Conservation (phyloP, 1,139 yeast species). For the Candida gigantensis region DNA sequence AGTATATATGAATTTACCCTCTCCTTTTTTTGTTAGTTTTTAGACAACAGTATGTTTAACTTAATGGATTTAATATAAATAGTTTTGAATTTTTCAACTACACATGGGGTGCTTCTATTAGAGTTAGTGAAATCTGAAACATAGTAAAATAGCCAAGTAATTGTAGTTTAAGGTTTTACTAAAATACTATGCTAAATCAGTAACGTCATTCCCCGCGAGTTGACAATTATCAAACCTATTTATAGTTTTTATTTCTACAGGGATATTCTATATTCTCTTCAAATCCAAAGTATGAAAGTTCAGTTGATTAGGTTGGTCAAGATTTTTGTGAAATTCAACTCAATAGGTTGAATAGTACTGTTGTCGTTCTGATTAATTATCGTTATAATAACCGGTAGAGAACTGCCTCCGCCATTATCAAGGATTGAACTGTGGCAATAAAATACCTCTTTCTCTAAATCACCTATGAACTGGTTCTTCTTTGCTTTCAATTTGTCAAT, state of each 20-base stretch:
- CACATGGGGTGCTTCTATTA: no score
- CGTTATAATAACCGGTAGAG: conserved; percentile 29
- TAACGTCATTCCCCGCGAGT: background rate
- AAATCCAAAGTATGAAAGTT: no score
- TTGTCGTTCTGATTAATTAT: conserved; percentile 21
- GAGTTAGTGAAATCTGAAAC: no score
- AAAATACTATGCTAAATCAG: background rate
- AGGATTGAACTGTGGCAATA: conserved; percentile 24
- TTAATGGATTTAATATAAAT: no score
- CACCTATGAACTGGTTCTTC: conserved; percentile 12
- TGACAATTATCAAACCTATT: background rate
- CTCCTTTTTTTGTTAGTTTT: no score
- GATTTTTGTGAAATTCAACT: conserved; percentile 11
- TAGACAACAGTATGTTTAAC: no score
- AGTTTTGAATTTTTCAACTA: no score
- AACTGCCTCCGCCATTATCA: conserved; percentile 9
- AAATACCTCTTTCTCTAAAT: conserved; percentile 17
- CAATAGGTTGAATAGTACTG: conserved; percentile 7
- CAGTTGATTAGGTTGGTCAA: background rate
- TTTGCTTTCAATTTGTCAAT: conserved; percentile 11
- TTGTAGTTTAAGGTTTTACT: background rate
- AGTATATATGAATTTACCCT: background rate
- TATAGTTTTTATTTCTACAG: background rate
- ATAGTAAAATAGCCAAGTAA: no score
- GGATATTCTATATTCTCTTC: no score